Base-by-base conservation (phyloP, 208 protist species). In the Borovskyia barvae region DNA sequence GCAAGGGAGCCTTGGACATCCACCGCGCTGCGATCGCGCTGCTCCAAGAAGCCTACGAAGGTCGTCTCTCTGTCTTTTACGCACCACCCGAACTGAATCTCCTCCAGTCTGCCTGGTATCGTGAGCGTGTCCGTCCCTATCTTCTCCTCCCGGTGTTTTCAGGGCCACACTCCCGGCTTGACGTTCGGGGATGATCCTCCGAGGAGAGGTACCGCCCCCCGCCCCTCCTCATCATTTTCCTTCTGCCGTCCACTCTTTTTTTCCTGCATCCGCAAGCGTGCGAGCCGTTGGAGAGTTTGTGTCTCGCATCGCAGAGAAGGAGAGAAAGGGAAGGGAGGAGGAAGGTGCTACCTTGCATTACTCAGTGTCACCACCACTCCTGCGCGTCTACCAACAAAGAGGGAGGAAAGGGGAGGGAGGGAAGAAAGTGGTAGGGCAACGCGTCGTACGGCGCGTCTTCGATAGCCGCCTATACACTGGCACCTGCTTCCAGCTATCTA, bases 11-110 rank as follows among this genome's bases (percentile, higher is more conserved):
- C 43, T 63, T 87, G 0, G 93, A 98, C 61, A 66, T 90, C 3
- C 90, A 98, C 66, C 85, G 96, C 22, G 93, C 87, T 1, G 91
- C 90, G 29, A 87, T 93, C 52, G 85, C 88, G 30, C 67, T 97
- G 15, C 68, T 97, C 24, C 85, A 93, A 61, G 91, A 97, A 36
- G 90, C 86, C 20, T 89, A 93, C 64, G 80, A 96, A 15, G 93
- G 93, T n/a, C 61, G 72, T 0, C 52, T 97, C 0, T 55, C 85
- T 8, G 47, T 98, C 11, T 97, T 92, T 72, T 95, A 95, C 53
- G 70, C 76, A 1, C 80, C 93, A 11, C 90, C 93, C 7, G 72
- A 80, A 48, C 14, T 81, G 25, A 73, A 81, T 35, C 69, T 81
- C 40, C 39, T 90, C 56, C 28, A 77, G 25, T 87, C 82, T 17